Base-by-base conservation (phyloP, 2,329 filamentous ascomycete species). In the Cladophialophora carrionii region DNA sequence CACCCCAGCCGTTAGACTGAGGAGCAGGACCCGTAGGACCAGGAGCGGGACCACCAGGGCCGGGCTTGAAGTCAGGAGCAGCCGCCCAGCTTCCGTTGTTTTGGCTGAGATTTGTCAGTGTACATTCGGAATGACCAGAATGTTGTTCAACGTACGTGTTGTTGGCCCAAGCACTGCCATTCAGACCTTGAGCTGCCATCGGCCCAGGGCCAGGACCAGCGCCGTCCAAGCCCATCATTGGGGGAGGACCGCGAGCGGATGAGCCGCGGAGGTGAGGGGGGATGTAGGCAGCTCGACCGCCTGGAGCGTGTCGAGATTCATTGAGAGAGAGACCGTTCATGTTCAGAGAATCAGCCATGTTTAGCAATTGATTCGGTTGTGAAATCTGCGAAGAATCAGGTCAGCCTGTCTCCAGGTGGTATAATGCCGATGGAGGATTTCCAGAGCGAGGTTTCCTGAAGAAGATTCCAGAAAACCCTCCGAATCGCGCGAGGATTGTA, bases 261-360 rank as follows among this genome's bases (percentile, higher is more conserved):
- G 76, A 77, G 61, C 76, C 74, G 71, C 86, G 84, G 70, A 88
- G 83, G 76, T 88, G 86, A 73, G 86, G 86, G 73, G 86, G 86
- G 72, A 88, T 88, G 78, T 88, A 88, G 34, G 57, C 24, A 72
- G 86, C 83, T 76, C 84, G 81, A 74, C 85, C 86, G 46, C 68
- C 66, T 67, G 71, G 69, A 71, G 84, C 85, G 76, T 87, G 85
- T 78, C 87, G 83, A 67, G 84, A 86, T 71, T 88, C 86, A 76
- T 85, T 84, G 72, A 89, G 79, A 68, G 81, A 81, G 70, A 86
- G 76, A 73, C 81, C 80, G 74, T 80, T 80, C 79, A 86, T 84
- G 74, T 85, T 83, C 73, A 86, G 79, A 74, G 84, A 80, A 71
- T 83, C 80, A 73, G 81, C 81, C 82, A 84, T 84, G 58, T 71